Percentiles rank a stretch among this genome's conserved stretches.
Conservation (phyloP, 331 rosid genomes). For the Malus hybrid region DNA sequence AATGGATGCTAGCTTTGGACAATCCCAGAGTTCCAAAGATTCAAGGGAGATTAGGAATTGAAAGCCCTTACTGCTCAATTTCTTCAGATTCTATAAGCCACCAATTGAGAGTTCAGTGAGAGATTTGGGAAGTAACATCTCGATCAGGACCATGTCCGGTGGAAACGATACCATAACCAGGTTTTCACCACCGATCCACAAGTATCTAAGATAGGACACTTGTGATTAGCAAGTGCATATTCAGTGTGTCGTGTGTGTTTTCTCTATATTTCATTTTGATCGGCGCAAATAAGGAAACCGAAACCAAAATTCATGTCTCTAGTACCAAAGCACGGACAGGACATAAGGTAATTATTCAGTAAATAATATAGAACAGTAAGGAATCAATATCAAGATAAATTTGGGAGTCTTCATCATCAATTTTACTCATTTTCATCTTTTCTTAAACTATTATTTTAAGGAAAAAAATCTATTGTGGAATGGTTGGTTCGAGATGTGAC, state of each 20-base stretch:
- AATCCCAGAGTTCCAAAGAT: no score
- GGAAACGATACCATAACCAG: no score
- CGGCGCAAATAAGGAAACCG: conserved; percentile 69
- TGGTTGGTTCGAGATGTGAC: neutral
- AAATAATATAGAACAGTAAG: neutral
- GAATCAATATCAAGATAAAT: neutral
- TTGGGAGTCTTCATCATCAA: neutral
- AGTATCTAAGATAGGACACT: no score
- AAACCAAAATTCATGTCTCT: conserved; percentile 66
- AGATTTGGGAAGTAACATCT: no score
- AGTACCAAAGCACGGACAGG: conserved; percentile 61
- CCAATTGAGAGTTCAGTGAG: no score
- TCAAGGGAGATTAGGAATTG: no score
- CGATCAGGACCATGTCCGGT: no score
- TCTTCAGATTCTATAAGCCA: no score
- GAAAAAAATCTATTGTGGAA: no score
- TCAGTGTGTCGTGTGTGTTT: neutral
- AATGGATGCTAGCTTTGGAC: no score
- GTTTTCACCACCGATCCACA: no score
- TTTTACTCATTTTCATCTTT: neutral
- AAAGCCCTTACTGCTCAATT: no score
- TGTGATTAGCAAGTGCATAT: neutral
- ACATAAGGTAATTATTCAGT: conserved; percentile 43
- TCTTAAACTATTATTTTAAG: neutral
- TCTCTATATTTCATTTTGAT: neutral